Conservation (phyloP, 441 rosid species). For the Erysimum cheiri region DNA sequence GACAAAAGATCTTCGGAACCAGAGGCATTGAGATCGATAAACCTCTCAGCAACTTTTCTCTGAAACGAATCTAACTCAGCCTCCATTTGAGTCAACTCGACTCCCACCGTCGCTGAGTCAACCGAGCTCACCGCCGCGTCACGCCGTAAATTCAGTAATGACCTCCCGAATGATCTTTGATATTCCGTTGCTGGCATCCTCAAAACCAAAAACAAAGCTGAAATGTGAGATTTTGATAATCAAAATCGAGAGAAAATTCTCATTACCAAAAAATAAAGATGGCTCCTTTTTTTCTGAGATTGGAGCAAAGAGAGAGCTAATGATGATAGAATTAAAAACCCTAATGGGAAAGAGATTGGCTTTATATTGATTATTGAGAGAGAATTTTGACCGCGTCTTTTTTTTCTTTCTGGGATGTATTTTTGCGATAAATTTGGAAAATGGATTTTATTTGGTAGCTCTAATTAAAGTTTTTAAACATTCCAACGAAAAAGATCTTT, state of each 20-base stretch:
- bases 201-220: not conserved
- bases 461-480: conserved; percentile 9
- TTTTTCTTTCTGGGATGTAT: conserved; percentile 17
- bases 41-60: conserved; percentile 59
- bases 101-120: conserved; percentile 35
- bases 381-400: conserved; percentile 57
- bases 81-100: conserved; percentile 44
- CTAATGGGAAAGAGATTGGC: conserved; percentile 39
- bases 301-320: conserved; percentile 24
- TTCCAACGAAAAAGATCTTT: conserved; percentile 36
- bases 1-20: conserved; percentile 63
- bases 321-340: conserved; percentile 43
- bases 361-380: conserved; percentile 46
- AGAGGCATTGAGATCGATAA: conserved; percentile 53
- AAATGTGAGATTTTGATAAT: conserved; percentile 2
- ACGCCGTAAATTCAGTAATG: conserved; percentile 64
- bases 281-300: not conserved
- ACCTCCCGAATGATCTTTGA: conserved; percentile 64
- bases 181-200: conserved; percentile 81
- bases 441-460: not conserved
- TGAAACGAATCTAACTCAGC: conserved; percentile 71
- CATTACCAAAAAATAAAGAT: conserved; percentile 1
- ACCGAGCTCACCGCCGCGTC: conserved; percentile 57
- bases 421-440: conserved; percentile 37
- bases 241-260: not conserved